phyloP scores from a whole-genome alignment of 2,329 filamentous ascomycete genomes.

The Zalaria sp. region DNA sequence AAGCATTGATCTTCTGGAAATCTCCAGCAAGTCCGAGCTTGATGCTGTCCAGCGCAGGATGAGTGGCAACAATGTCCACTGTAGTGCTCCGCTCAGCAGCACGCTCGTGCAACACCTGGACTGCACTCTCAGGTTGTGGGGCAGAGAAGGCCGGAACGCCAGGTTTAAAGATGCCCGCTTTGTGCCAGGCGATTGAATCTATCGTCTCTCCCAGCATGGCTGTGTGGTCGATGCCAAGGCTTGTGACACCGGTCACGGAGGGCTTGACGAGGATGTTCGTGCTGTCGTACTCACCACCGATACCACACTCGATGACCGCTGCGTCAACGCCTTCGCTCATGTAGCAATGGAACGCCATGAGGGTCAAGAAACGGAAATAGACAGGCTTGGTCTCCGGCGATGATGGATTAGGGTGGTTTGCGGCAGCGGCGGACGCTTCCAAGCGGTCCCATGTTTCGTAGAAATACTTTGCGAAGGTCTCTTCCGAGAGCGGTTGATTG shows the following conservation, averaged over 20 bases:
- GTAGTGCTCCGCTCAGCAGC: conserved; percentile 35
- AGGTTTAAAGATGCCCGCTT: conserved; percentile 71
- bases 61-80: conserved; percentile 33
- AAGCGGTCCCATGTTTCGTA: conserved; percentile 70
- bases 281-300: conserved; percentile 84
- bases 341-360: conserved; percentile 79
- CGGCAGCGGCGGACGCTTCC: conserved; percentile 34
- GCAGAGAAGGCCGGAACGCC: conserved; percentile 50
- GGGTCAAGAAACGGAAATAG: conserved; percentile 83
- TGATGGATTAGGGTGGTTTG: conserved; percentile 35
- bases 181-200: conserved; percentile 81
- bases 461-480: conserved; percentile 61
- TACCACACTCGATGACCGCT: conserved; percentile 83
- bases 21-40: conserved; percentile 46
- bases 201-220: conserved; percentile 66
- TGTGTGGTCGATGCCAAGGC: conserved; percentile 74
- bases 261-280: conserved; percentile 72
- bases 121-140: conserved; percentile 39
- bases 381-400: conserved; percentile 56
- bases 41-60: conserved; percentile 33
- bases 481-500: conserved; percentile 53
- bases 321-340: conserved; percentile 58
- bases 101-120: conserved; percentile 41
- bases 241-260: conserved; percentile 60
- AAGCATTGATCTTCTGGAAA: conserved; percentile 50